These are phyloP conservation scores for Chalaropsis ovoidea DNA, from an alignment of 2,329 filamentous ascomycete species.

Conservation along the genomic window DNA sequence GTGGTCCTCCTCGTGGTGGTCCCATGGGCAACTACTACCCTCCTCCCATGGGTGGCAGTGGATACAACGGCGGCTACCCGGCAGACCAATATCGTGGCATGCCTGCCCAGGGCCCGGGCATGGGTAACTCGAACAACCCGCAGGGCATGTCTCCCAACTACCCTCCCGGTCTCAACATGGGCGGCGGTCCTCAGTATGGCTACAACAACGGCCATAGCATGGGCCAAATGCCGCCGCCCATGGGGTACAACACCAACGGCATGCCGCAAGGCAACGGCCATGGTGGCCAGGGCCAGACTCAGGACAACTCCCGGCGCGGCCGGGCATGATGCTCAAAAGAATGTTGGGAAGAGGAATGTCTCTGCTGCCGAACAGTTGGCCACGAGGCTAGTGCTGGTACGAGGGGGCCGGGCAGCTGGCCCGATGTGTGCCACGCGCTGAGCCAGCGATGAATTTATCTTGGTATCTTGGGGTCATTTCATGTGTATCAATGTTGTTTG, in stretches of 20 bases:
- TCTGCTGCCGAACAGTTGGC: not conserved
- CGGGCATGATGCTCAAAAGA: constrained; percentile 4
- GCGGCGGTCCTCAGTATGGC: constrained; percentile 29
- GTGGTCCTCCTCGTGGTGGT: constrained; percentile 45
- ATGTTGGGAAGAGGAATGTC: not conserved
- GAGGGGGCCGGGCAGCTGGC: no score
- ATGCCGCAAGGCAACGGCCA: constrained; percentile 38
- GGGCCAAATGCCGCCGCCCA: constrained; percentile 40
- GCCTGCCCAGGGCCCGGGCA: constrained; percentile 35
- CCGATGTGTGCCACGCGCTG: no score
- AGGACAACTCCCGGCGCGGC: constrained; percentile 16
- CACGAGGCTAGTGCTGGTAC: not conserved
- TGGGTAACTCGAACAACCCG: constrained; percentile 43
- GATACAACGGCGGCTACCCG: constrained; percentile 40
- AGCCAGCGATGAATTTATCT: not conserved
- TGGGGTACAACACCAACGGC: constrained; percentile 30
- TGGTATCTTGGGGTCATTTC: not conserved
- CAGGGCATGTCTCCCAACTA: constrained; percentile 36
- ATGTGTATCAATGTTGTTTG: not conserved
- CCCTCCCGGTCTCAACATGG: constrained; percentile 42
- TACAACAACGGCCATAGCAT: constrained; percentile 41
- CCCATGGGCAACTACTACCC: constrained; percentile 50
- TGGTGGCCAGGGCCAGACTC: constrained; percentile 30
- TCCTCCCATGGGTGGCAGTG: constrained; percentile 34
- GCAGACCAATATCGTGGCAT: constrained; percentile 46